Conservation (phyloP, 192 early-diverging fungal genomes). For the Ambispora gerdemannii region DNA sequence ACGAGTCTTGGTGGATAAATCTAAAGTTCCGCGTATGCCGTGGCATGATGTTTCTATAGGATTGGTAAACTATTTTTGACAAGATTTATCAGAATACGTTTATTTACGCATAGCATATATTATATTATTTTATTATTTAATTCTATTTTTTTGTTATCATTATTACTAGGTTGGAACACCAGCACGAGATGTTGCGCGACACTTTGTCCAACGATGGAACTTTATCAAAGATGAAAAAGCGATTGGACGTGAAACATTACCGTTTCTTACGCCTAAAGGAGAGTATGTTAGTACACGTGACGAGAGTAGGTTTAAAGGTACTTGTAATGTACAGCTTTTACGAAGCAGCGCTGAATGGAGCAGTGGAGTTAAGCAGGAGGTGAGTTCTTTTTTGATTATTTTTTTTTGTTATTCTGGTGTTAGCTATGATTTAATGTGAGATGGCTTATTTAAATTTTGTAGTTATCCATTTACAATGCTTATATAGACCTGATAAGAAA, state of each 20-base stretch:
- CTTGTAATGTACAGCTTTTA: slow-evolving; percentile 63
- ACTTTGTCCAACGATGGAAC: slow-evolving; percentile 88
- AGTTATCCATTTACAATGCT: slow-evolving; percentile 76
- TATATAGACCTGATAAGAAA: slow-evolving; percentile 68
- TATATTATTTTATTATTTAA: slow-evolving; percentile 4
- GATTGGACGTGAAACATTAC: slow-evolving; percentile 52
- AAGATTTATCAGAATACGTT: no score
- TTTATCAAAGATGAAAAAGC: slow-evolving; percentile 75
- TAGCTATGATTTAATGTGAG: slow-evolving; percentile 3
- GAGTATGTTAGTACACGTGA: slow-evolving; percentile 58
- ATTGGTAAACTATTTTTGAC: slow-evolving; percentile 46
- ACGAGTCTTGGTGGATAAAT: slow-evolving; percentile 45
- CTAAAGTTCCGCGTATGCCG: slow-evolving; percentile 66
- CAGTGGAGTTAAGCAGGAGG: slow-evolving; percentile 58
- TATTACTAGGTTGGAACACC: slow-evolving; percentile 61
- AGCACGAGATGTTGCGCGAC: slow-evolving; percentile 75
- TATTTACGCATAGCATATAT: background rate
- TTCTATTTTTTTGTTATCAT: background rate
- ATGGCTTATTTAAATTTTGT: background rate
- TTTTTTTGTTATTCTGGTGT: background rate
- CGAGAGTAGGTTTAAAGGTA: slow-evolving; percentile 53
- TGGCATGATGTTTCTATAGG: slow-evolving; percentile 86
- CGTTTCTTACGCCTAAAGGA: slow-evolving; percentile 66
- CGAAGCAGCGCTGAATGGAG: slow-evolving; percentile 68
- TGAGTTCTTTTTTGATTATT: slow-evolving; percentile 6